Evolutionary conservation across 441 rosid species (phyloP).

Genomic region (Pelargonium citronellum): DNA sequence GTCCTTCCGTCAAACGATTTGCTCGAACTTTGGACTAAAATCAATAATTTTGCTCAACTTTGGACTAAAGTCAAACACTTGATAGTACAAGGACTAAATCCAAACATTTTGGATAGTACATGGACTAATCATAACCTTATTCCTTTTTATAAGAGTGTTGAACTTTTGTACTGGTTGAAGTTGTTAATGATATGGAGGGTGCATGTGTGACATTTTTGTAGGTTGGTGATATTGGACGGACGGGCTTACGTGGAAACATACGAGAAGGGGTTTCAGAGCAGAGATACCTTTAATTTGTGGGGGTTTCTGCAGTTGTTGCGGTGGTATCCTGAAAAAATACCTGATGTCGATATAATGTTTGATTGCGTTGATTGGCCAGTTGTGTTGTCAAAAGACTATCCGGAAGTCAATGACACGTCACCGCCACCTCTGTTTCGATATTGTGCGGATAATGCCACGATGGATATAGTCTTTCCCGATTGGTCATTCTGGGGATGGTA

Average conservation of each 20-base stretch:
- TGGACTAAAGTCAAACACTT: too few species aligned
- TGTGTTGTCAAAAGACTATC: constrained; percentile 11
- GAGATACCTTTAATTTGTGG: constrained; percentile 66
- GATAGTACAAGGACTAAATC: too few species aligned
- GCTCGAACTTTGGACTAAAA: too few species aligned
- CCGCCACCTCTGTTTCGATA: constrained; percentile 59
- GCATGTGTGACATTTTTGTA: neutral
- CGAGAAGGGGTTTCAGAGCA: constrained; percentile 43
- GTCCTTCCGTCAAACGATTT: too few species aligned
- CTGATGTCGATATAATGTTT: constrained; percentile 79
- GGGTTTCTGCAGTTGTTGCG: constrained; percentile 68
- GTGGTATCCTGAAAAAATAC: constrained; percentile 44
- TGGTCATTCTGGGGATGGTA: constrained; percentile 77
- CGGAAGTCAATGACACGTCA: neutral
- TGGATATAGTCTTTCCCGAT: constrained; percentile 70
- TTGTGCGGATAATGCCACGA: constrained; percentile 48
- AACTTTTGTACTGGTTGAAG: too few species aligned
- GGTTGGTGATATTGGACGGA: constrained; percentile 39
- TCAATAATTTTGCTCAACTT: too few species aligned
- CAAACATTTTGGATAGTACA: too few species aligned
- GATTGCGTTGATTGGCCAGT: constrained; percentile 54
- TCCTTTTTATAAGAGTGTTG: neutral
- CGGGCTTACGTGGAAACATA: constrained; percentile 52
- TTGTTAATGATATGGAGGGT: too few species aligned
- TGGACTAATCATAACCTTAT: too few species aligned